Percentiles rank a stretch among this genome's conserved stretches.
Evolutionary conservation across 2,329 filamentous ascomycete genomes (phyloP).

Genomic region (Fusarium cyanostomum): DNA sequence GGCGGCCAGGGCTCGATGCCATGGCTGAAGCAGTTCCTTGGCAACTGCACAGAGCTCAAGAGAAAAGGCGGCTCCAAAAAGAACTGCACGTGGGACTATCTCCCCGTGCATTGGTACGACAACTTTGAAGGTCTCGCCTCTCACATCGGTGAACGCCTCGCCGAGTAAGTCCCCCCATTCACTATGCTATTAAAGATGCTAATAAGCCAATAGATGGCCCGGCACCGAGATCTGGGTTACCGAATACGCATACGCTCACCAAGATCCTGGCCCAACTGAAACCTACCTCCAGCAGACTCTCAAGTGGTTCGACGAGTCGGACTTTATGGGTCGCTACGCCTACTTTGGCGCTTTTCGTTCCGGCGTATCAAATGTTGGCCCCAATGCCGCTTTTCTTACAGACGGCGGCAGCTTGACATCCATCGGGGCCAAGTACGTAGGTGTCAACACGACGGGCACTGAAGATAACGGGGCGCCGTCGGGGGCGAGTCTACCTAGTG

Average conservation of each 20-base stretch:
- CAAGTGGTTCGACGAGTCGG: slow-evolving; percentile 69
- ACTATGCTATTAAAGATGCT: neutral
- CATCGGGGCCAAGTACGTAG: slow-evolving; percentile 82
- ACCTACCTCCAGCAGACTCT: slow-evolving; percentile 73
- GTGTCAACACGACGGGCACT: slow-evolving; percentile 59
- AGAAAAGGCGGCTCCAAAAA: slow-evolving; percentile 50
- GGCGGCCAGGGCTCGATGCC: slow-evolving; percentile 66
- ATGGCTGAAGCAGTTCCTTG: slow-evolving; percentile 75
- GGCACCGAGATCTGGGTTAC: slow-evolving; percentile 77
- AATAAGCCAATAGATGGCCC: slow-evolving; percentile 58
- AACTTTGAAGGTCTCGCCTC: slow-evolving; percentile 74
- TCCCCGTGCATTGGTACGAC: slow-evolving; percentile 75
- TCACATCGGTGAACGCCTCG: slow-evolving; percentile 65
- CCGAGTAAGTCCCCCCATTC: slow-evolving; percentile 42
- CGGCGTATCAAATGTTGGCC: slow-evolving; percentile 75
- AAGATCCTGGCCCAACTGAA: slow-evolving; percentile 66
- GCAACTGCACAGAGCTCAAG: slow-evolving; percentile 68
- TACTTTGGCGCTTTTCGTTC: slow-evolving; percentile 81
- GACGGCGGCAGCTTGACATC: slow-evolving; percentile 75
- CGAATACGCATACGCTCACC: slow-evolving; percentile 73
- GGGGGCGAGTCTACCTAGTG: neutral
- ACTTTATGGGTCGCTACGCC: slow-evolving; percentile 72
- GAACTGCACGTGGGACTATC: slow-evolving; percentile 70
- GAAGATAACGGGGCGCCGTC: slow-evolving; percentile 35
- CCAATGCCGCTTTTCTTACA: slow-evolving; percentile 76